These are phyloP conservation scores for Pleurotus tuber-regium DNA, from an alignment of 768 basidiomycete genomes.

Conservation along the genomic window DNA sequence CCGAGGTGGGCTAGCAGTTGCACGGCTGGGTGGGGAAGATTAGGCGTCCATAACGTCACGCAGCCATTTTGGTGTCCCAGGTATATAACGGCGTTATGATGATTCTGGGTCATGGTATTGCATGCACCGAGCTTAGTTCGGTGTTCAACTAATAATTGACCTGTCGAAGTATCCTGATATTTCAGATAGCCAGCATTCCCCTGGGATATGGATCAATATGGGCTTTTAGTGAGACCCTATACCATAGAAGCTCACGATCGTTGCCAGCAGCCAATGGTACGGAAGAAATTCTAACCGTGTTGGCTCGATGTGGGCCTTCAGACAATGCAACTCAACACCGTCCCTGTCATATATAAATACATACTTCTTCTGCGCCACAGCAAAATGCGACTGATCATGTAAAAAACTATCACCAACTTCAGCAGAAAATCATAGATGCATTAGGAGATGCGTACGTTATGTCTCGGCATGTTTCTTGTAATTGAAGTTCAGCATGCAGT, in stretches of 20 bases:
- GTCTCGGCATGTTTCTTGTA: slow-evolving; percentile 89
- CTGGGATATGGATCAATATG: slow-evolving; percentile 27
- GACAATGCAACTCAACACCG: slow-evolving; percentile 87
- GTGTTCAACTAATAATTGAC: slow-evolving; percentile 80
- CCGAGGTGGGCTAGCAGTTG: slow-evolving; percentile 90
- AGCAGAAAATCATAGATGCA: not conserved
- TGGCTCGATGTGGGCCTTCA: slow-evolving; percentile 85
- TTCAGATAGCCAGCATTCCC: slow-evolving; percentile 90
- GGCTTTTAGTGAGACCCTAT: too few relatives aligned
- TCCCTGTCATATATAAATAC: slow-evolving; percentile 94
- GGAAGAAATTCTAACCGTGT: slow-evolving; percentile 90
- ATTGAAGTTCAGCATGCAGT: slow-evolving; percentile 82
- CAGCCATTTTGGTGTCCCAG: slow-evolving; percentile 94
- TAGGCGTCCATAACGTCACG: slow-evolving; percentile 97
- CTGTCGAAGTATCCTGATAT: slow-evolving; percentile 97
- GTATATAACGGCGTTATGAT: slow-evolving; percentile 91
- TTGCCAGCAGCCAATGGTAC: slow-evolving; percentile 92
- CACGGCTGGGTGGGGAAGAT: slow-evolving; percentile 87
- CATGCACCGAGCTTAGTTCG: slow-evolving; percentile 89
- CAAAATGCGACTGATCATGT: slow-evolving; percentile 90
- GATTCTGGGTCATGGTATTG: slow-evolving; percentile 84
- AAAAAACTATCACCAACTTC: slow-evolving; percentile 57
- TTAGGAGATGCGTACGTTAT: slow-evolving; percentile 63
- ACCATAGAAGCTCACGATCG: slow-evolving; percentile 51
- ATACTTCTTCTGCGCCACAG: slow-evolving; percentile 95